A percentile compares a stretch with the other conserved stretches of the same genome.
Evolutionary conservation across 495 filamentous ascomycete species (phyloP).

Genomic region (Penicilliopsis zonata): DNA sequence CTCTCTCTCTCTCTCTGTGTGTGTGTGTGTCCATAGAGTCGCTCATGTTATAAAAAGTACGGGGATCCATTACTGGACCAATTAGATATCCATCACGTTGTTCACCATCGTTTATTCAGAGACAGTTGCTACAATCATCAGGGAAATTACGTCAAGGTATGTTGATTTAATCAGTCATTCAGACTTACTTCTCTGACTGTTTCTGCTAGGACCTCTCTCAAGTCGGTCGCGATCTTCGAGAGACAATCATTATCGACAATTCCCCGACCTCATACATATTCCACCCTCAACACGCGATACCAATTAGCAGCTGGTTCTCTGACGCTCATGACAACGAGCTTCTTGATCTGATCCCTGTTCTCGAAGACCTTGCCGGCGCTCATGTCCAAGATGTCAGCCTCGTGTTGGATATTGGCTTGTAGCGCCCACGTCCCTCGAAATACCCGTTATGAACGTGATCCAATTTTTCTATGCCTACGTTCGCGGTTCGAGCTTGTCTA

Average conservation of each 20-base stretch:
- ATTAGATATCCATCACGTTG: conserved; percentile 91
- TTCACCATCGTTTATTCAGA: conserved; percentile 92
- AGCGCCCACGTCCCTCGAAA: conserved; percentile 12
- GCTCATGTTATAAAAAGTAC: conserved; percentile 45
- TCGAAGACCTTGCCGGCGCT: conserved; percentile 83
- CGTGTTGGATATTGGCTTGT: conserved; percentile 92
- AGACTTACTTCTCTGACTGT: conserved; percentile 7
- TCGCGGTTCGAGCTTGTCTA: neutral
- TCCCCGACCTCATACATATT: conserved; percentile 99
- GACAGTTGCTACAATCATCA: conserved; percentile 99
- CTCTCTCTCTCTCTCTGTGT: conserved; percentile 2
- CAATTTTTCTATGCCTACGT: conserved; percentile 1
- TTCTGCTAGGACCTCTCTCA: conserved; percentile 71
- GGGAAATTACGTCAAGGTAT: conserved; percentile 94
- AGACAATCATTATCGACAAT: conserved; percentile 99
- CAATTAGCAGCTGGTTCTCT: conserved; percentile 99
- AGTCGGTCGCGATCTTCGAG: conserved; percentile 86
- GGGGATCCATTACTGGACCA: conserved; percentile 95
- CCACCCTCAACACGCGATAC: conserved; percentile 96
- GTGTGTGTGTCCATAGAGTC: neutral
- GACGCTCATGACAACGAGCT: conserved; percentile 99
- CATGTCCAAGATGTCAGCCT: conserved; percentile 94
- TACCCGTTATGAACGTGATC: neutral
- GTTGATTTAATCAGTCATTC: conserved; percentile 2
- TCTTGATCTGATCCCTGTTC: conserved; percentile 92